Conservation (phyloP, 1,284 basidiomycete species). For the Phellinidium pouzarii region DNA sequence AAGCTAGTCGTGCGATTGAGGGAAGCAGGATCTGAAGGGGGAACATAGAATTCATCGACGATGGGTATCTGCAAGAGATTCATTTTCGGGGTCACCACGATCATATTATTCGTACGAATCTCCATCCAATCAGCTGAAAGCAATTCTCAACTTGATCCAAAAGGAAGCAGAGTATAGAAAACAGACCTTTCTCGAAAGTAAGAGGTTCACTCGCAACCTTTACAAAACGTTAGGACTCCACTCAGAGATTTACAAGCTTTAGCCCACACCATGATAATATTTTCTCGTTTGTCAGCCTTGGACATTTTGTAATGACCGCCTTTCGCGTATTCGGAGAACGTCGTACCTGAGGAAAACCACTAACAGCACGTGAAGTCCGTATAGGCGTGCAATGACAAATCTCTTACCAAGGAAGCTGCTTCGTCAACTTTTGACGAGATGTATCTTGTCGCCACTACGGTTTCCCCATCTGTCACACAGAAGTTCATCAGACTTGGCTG, state of each 20-base stretch:
- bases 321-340: constrained; percentile 86
- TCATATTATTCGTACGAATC: constrained; percentile 91
- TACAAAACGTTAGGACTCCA: constrained; percentile 3
- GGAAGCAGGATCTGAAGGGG: constrained; percentile 67
- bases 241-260: constrained; percentile 1
- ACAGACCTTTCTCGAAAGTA: constrained; percentile 85
- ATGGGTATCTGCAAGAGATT: constrained; percentile 94
- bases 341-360: constrained; percentile 95
- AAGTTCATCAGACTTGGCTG: constrained; percentile 94
- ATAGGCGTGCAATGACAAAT: constrained; percentile 11
- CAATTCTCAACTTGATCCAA: constrained; percentile 5
- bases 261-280: constrained; percentile 79
- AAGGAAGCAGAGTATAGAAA: not conserved
- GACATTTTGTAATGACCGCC: constrained; percentile 92
- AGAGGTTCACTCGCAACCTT: constrained; percentile 86
- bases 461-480: constrained; percentile 90
- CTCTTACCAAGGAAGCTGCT: constrained; percentile 77
- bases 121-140: constrained; percentile 90
- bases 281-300: constrained; percentile 92
- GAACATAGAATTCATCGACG: constrained; percentile 83
- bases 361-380: constrained; percentile 25
- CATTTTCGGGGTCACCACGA: constrained; percentile 88
- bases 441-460: constrained; percentile 91
- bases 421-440: constrained; percentile 89
- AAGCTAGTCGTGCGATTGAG: constrained; percentile 60